Base-by-base conservation (phyloP, 208 protist species). In the Crithidia expoeki region DNA sequence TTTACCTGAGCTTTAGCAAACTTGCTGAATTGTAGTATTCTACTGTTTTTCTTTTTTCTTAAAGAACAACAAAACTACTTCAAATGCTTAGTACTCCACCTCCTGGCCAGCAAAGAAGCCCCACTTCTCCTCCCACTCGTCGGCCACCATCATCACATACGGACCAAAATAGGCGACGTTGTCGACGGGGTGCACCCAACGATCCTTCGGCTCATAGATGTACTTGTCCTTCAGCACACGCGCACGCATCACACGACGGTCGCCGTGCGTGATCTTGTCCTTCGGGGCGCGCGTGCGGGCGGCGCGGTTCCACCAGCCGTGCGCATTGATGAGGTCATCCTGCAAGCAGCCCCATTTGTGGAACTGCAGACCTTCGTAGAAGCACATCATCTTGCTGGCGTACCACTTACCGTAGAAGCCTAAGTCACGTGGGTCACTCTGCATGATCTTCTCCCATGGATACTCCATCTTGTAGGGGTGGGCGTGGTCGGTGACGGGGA, bases 391-490 rank as follows among this genome's bases (percentile, higher is more conserved):
- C 80, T 97, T 94, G 70, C 61, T 90, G 30, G 87, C 83, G 73
- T 96, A 96, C 88, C 91, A 96, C 74, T 94, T 94, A 46, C 91
- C 91, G 76, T 94, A 96, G 47, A 76, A 52, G 69, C 87, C 80
- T 76, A 95, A 79, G 73, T 93, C 83, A 56, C 90, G 83, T 34
- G 76, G 47, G 76, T 97, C 89, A 55, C 80, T 88, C 64, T 90
- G 82, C 68, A 95, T 92, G 46, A 94, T 81, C 76, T 94, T 93
- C 85, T 97, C 89, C 92, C 92, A 97, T 53, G 92, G 89, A 59
- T 95, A 94, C 78, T 97, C 89, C 86, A 95, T 90, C 76, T 95
- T 93, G 86, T 97, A 97, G n/a, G 92, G 92, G 66, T 97, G 92
- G 32, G 92, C 92, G 74, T 92, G 86, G 75, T 97, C 92, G 4